Evolutionary conservation across 1,284 basidiomycete species (phyloP).

Genomic region (Acaromyces ingoldii): DNA sequence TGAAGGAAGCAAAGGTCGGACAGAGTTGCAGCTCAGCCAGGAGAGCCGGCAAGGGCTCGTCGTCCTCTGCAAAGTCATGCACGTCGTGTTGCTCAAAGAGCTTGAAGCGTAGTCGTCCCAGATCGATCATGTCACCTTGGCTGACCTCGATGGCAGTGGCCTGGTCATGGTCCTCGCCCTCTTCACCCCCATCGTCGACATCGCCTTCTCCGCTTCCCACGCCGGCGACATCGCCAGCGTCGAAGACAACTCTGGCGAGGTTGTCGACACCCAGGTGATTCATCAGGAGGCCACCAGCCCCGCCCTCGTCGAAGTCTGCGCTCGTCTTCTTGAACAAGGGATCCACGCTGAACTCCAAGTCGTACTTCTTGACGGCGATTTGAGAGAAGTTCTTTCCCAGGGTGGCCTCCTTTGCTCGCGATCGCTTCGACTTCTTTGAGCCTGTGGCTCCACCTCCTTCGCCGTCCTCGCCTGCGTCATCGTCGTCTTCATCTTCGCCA

Average conservation of each 20-base stretch:
- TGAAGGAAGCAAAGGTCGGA: constrained; percentile 8
- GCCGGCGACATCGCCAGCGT: constrained; percentile 82
- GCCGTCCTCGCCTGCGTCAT: constrained; percentile 53
- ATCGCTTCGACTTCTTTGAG: constrained; percentile 59
- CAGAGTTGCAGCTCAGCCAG: constrained; percentile 3
- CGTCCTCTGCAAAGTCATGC: too few species aligned
- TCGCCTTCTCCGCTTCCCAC: constrained; percentile 63
- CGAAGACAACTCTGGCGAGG: constrained; percentile 84
- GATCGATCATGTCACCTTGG: constrained; percentile 11
- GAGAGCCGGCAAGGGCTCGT: too few species aligned
- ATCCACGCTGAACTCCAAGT: constrained; percentile 82
- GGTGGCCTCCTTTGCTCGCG: constrained; percentile 41
- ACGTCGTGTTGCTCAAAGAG: constrained; percentile 4
- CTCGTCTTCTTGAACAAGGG: constrained; percentile 96
- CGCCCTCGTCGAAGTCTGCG: constrained; percentile 97
- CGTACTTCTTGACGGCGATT: constrained; percentile 71
- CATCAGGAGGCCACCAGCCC: constrained; percentile 68
- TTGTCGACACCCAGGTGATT: constrained; percentile 65
- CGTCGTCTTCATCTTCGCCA: constrained; percentile 54
- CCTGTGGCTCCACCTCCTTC: constrained; percentile 68
- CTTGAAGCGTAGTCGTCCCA: constrained; percentile 7
- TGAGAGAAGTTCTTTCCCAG: constrained; percentile 57
- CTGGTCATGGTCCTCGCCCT: constrained; percentile 15
- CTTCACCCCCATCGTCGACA: constrained; percentile 15
- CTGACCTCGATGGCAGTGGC: background rate